Evolutionary conservation across 805 yeast genomes (phyloP).

Genomic region (Teunomyces tritomae): DNA sequence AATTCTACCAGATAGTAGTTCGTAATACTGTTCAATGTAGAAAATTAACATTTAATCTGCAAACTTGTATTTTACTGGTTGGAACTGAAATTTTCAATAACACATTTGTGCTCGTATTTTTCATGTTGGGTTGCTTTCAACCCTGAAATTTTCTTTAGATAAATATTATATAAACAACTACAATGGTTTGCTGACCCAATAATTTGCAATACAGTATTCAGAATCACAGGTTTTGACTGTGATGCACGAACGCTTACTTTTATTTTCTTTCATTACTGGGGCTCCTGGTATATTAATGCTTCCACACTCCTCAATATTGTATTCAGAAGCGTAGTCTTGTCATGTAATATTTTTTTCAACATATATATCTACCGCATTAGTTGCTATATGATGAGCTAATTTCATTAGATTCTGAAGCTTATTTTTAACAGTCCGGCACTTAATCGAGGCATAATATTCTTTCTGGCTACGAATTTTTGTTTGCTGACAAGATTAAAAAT

Average conservation of each 20-base stretch:
- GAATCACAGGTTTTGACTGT: neutral
- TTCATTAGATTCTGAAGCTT: neutral
- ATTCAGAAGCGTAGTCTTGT: neutral
- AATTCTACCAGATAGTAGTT: neutral
- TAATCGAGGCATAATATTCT: neutral
- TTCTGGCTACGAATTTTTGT: neutral
- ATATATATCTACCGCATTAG: neutral
- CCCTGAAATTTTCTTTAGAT: neutral
- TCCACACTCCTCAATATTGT: neutral
- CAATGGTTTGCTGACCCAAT: neutral
- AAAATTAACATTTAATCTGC: neutral
- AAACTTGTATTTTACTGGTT: neutral
- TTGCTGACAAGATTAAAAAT: neutral
- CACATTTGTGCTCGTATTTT: neutral
- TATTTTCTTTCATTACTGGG: neutral
- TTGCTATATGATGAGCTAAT: neutral
- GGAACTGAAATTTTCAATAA: neutral
- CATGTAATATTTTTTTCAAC: neutral
- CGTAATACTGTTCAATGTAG: neutral
- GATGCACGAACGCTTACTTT: neutral
- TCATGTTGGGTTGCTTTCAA: neutral
- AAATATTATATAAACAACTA: too few relatives aligned
- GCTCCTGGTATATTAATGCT: neutral
- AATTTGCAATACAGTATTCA: neutral
- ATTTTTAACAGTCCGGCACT: neutral